Evolutionary conservation across 139 green algal species (phyloP).

Genomic region (Coelastrella sp.): DNA sequence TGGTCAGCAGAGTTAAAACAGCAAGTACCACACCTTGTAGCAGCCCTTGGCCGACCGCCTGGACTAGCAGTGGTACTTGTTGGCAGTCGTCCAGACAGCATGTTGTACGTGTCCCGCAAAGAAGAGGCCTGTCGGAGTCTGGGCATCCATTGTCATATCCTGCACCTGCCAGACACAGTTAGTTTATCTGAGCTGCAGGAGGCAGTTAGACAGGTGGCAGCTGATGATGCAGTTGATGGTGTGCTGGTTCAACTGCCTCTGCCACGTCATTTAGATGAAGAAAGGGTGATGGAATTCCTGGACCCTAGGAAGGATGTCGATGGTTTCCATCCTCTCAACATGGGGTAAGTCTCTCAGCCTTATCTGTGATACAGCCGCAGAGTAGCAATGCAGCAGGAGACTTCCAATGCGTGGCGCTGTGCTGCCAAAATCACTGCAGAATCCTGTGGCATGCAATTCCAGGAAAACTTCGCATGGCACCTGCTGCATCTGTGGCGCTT

Average conservation of each 20-base stretch:
- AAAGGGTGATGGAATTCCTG: constrained; percentile 55
- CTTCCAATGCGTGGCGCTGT: neutral
- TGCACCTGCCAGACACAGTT: constrained; percentile 24
- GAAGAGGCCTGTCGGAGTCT: constrained; percentile 78
- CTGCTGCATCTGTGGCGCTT: no score
- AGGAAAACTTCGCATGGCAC: no score
- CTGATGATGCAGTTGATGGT: constrained; percentile 82
- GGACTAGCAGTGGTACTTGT: constrained; percentile 89
- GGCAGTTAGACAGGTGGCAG: constrained; percentile 23
- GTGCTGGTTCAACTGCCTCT: constrained; percentile 94
- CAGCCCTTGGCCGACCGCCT: constrained; percentile 16
- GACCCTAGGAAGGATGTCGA: constrained; percentile 93
- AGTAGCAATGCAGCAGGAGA: neutral
- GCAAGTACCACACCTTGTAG: neutral
- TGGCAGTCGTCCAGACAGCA: constrained; percentile 88
- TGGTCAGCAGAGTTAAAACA: constrained; percentile 36
- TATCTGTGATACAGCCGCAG: neutral
- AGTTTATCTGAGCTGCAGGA: constrained; percentile 22
- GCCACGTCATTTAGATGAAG: constrained; percentile 85
- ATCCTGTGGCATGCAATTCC: neutral
- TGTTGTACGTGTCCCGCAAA: constrained; percentile 95
- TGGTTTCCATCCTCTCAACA: constrained; percentile 96
- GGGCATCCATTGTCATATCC: neutral
- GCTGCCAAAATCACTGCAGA: neutral
- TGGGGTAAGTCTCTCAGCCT: constrained; percentile 56